Conservation (phyloP, 2,329 filamentous ascomycete genomes). For the Curvularia sp. region DNA sequence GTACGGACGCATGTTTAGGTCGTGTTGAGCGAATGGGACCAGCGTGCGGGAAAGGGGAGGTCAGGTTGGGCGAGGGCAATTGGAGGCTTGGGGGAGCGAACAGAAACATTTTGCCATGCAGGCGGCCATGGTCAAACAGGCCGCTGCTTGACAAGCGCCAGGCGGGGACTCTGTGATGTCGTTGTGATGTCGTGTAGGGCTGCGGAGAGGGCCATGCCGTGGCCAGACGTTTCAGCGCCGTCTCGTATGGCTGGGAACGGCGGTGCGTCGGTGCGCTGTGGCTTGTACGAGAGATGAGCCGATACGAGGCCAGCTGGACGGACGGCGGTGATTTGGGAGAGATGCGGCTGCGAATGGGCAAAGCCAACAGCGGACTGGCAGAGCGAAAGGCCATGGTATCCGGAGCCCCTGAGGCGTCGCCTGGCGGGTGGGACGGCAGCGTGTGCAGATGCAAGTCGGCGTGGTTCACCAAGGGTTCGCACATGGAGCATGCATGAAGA, state of each 20-base stretch:
- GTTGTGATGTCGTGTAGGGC: slow-evolving; percentile 21
- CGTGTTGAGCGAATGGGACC: not conserved
- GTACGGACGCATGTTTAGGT: slow-evolving; percentile 7
- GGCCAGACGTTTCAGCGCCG: slow-evolving; percentile 41
- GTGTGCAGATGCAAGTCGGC: too few species aligned
- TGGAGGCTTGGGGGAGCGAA: slow-evolving; percentile 4
- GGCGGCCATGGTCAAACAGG: slow-evolving; percentile 27
- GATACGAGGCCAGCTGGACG: not conserved
- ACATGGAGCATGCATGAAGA: not conserved
- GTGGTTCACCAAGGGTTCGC: not conserved
- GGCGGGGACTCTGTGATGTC: slow-evolving; percentile 20
- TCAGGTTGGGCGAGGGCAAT: not conserved
- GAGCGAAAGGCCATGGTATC: too few species aligned
- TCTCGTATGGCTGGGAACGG: slow-evolving; percentile 30
- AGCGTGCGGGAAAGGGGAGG: not conserved
- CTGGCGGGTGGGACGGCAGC: not conserved
- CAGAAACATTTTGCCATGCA: slow-evolving; percentile 23
- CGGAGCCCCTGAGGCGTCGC: too few species aligned
- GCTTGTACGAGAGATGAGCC: not conserved
- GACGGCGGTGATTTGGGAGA: too few species aligned
- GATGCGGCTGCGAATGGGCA: too few species aligned
- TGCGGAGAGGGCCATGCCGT: slow-evolving; percentile 29
- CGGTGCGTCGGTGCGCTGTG: not conserved
- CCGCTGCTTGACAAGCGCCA: slow-evolving; percentile 22
- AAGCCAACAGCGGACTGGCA: too few species aligned